Evolutionary conservation across 495 filamentous ascomycete species (phyloP).

Genomic region (Penicillium paradoxum): DNA sequence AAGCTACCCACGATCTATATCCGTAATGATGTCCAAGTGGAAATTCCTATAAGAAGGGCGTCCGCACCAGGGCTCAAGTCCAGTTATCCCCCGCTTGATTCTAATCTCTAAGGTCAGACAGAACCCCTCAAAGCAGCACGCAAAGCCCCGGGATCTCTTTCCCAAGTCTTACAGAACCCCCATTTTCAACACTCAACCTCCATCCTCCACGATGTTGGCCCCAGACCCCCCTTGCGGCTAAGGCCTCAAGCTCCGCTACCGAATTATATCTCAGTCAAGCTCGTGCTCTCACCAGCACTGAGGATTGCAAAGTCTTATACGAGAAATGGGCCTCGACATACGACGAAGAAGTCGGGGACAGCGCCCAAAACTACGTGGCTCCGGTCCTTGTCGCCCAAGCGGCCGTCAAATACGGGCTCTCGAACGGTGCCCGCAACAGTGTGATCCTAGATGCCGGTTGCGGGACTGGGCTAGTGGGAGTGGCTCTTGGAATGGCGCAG

Average conservation of each 20-base stretch:
- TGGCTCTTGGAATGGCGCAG: slow-evolving; percentile 30
- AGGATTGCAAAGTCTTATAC: slow-evolving; percentile 38
- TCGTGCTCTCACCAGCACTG: slow-evolving; percentile 17
- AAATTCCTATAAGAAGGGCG: slow-evolving; percentile 18
- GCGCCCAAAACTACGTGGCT: slow-evolving; percentile 37
- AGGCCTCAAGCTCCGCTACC: slow-evolving; percentile 18
- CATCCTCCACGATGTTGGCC: slow-evolving; percentile 18
- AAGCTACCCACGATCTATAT: neutral
- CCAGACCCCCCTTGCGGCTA: slow-evolving; percentile 3
- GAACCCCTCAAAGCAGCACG: neutral
- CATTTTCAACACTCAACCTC: neutral
- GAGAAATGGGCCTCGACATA: slow-evolving; percentile 45
- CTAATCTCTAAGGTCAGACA: neutral
- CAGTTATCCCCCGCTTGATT: neutral
- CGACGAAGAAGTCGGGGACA: slow-evolving; percentile 35
- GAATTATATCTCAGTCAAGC: slow-evolving; percentile 25
- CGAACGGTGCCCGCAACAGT: slow-evolving; percentile 15
- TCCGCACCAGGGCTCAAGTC: neutral
- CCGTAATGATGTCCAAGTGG: neutral
- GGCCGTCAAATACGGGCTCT: slow-evolving; percentile 18
- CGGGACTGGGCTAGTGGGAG: slow-evolving; percentile 42
- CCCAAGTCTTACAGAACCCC: neutral
- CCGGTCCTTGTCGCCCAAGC: slow-evolving; percentile 34
- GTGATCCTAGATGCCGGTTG: slow-evolving; percentile 45
- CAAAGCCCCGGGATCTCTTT: neutral